Percentiles rank a stretch among this genome's conserved stretches.
These are phyloP conservation scores for Xylaria palmicola DNA, from an alignment of 495 filamentous ascomycete species.

Conservation along the genomic window DNA sequence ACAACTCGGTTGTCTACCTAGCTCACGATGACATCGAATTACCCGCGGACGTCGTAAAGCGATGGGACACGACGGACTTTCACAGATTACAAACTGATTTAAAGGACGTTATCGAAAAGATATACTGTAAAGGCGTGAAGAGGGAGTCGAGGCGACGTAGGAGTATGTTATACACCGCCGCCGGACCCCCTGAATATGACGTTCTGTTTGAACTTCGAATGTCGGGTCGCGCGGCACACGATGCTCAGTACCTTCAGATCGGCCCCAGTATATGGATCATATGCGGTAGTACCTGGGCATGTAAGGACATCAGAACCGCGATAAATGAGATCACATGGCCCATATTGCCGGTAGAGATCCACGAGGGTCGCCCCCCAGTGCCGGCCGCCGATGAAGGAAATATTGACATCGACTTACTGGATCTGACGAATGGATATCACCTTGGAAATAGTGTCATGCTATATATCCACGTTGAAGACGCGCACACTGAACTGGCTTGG, in stretches of 20 bases:
- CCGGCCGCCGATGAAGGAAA: neutral
- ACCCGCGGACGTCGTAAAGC: neutral
- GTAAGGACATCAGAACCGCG: neutral
- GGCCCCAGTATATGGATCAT: neutral
- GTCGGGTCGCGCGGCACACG: neutral
- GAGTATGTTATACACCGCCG: neutral
- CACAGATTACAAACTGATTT: neutral
- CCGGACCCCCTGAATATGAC: neutral
- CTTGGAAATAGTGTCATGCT: neutral
- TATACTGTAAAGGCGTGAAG: constrained; percentile 2
- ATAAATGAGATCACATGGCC: neutral
- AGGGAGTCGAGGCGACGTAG: neutral
- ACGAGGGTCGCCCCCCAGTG: neutral
- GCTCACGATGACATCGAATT: neutral
- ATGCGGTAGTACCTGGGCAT: neutral
- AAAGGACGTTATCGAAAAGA: neutral
- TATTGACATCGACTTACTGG: neutral
- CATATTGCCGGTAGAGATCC: neutral
- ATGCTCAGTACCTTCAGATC: neutral
- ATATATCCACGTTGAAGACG: neutral
- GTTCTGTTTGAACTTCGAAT: constrained; percentile 2
- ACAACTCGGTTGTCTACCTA: neutral
- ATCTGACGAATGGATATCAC: neutral
- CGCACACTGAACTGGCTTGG: no score
- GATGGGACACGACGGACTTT: neutral